Base-by-base conservation (phyloP, 1,284 basidiomycete species). In the Cryptococcus sp. region DNA sequence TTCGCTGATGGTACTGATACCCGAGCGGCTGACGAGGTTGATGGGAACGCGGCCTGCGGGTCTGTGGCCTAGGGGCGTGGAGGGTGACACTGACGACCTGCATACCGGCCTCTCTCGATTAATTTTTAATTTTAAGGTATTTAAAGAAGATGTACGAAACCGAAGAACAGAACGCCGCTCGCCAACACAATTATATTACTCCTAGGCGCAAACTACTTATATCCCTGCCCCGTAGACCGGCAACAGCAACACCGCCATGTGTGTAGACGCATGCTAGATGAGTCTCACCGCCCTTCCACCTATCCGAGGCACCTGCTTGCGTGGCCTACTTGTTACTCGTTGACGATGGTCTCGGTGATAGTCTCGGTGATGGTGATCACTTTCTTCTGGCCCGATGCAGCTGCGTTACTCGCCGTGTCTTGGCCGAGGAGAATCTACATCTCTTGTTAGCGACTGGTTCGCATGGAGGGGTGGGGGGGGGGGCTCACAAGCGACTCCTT, bases 271-370 rank as follows among this genome's bases (percentile, higher is more conserved):
- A 24, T 28, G 28, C 20, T 46, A 33, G n/a, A n/a, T n/a, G n/a
- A n/a, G 18, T 46, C 13, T 23, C 23, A 28, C n/a, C 20, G 28
- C 4, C 45, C n/a, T n/a, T n/a, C n/a, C n/a, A n/a, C n/a, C n/a
- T n/a, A n/a, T n/a, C n/a, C n/a, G n/a, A n/a, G n/a, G n/a, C n/a
- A n/a, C n/a, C n/a, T n/a, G n/a, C n/a, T n/a, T n/a, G n/a, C n/a
- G n/a, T n/a, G n/a, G n/a, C n/a, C n/a, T n/a, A n/a, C n/a, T 24
- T 20, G 15, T 46, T 43, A 46, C 48, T 59, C 55, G 15, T 50
- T 51, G 21, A 63, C 55, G 8, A 50, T 56, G 1, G 51, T 58
- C 36, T 56, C 50, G 36, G 59, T 60, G 46, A 58, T 58, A 33
- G 28, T 33, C 28, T 33, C 42, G 18, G 42, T 44, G 42, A 44